These are phyloP conservation scores for Cercospora nicotianae DNA, from an alignment of 2,329 filamentous ascomycete genomes.

Conservation along the genomic window DNA sequence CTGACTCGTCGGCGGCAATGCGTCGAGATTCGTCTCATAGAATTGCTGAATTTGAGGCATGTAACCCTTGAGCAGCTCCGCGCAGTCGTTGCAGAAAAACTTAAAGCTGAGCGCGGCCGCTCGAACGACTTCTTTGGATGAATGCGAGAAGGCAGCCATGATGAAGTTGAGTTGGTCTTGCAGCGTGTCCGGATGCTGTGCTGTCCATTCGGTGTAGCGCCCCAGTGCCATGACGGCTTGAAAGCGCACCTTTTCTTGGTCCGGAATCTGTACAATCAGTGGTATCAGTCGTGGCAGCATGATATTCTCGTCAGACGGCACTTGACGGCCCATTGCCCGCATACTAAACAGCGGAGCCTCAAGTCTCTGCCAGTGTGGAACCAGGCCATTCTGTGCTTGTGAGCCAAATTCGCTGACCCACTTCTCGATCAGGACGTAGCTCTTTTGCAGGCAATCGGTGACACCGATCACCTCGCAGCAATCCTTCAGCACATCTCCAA, in stretches of 20 bases:
- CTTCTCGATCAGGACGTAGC: slow-evolving; percentile 77
- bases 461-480: slow-evolving; percentile 95
- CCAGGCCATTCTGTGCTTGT: slow-evolving; percentile 69
- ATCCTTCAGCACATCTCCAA: slow-evolving; percentile 97
- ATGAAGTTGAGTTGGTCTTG: slow-evolving; percentile 95
- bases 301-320: slow-evolving; percentile 80
- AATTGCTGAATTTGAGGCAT: slow-evolving; percentile 86
- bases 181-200: slow-evolving; percentile 86
- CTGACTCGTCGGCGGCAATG: slow-evolving; percentile 80
- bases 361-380: slow-evolving; percentile 94
- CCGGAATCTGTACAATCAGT: slow-evolving; percentile 87
- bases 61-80: slow-evolving; percentile 77
- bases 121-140: slow-evolving; percentile 85
- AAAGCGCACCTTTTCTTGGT: slow-evolving; percentile 97
- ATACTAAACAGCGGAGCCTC: slow-evolving; percentile 94
- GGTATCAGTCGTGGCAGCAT: slow-evolving; percentile 91
- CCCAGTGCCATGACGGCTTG: slow-evolving; percentile 97
- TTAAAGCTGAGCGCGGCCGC: slow-evolving; percentile 93
- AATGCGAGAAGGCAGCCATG: slow-evolving; percentile 84
- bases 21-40: slow-evolving; percentile 85
- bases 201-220: slow-evolving; percentile 96
- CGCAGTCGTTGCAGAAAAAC: slow-evolving; percentile 96
- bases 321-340: slow-evolving; percentile 95
- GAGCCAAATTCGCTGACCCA: slow-evolving; percentile 84
- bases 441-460: slow-evolving; percentile 84